These are phyloP conservation scores for Halophytophthora batemanensis DNA, from an alignment of 352 stramenopile species.

Conservation along the genomic window DNA sequence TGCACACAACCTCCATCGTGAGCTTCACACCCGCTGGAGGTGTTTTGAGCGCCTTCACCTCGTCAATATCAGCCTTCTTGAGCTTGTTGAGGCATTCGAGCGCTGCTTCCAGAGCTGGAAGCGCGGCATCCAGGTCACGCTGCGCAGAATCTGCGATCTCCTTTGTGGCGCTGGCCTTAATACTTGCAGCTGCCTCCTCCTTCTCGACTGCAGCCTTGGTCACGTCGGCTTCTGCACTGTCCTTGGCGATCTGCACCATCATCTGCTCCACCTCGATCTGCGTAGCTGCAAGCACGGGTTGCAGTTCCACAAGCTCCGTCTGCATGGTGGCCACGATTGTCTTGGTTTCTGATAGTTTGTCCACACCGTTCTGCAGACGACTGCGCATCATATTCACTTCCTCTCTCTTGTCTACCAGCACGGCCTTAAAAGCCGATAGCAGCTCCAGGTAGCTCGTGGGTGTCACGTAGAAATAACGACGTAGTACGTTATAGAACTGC, in stretches of 20 bases:
- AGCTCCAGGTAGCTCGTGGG: conserved; percentile 92
- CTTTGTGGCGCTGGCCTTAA: conserved; percentile 85
- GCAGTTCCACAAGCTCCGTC: conserved; percentile 75
- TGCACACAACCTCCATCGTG: conserved; percentile 91
- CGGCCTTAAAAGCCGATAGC: conserved; percentile 89
- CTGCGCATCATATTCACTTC: conserved; percentile 88
- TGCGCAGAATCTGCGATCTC: conserved; percentile 90
- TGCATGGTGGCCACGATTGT: conserved; percentile 82
- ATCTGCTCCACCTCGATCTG: conserved; percentile 87
- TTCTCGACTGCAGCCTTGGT: conserved; percentile 86
- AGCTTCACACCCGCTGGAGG: conserved; percentile 89
- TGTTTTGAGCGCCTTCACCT: conserved; percentile 91
- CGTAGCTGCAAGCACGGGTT: conserved; percentile 72
- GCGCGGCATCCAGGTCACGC: conserved; percentile 81
- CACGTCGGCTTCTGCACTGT: conserved; percentile 88
- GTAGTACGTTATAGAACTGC: conserved; percentile 84
- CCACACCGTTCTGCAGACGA: conserved; percentile 81
- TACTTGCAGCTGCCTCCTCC: conserved; percentile 83
- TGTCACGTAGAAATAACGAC: conserved; percentile 92
- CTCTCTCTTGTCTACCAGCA: conserved; percentile 87
- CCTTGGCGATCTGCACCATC: conserved; percentile 89
- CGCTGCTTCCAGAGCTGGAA: conserved; percentile 84
- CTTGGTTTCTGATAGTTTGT: conserved; percentile 85
- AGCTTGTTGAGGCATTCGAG: conserved; percentile 88
- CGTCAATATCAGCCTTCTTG: conserved; percentile 91